Percentiles rank a stretch among this genome's conserved stretches.
Conservation (phyloP, 139 green algal genomes). For the Chlorella sp. region DNA sequence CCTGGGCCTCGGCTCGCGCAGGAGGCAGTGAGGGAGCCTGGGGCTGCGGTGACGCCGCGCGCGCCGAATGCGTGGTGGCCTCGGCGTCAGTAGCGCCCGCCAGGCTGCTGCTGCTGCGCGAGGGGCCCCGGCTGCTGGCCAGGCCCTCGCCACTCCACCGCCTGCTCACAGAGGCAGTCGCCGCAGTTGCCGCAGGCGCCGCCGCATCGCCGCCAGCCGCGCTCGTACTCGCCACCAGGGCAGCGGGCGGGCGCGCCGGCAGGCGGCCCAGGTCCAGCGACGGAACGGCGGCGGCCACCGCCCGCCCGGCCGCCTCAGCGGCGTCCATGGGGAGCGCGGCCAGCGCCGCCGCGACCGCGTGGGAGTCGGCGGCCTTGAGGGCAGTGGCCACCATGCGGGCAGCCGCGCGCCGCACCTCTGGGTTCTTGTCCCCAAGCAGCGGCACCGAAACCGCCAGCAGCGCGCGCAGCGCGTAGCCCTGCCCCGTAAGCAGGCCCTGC, state of each 20-base stretch:
- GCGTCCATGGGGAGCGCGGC: constrained; percentile 26
- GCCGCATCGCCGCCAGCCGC: too few species aligned
- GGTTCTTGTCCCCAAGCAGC: constrained; percentile 53
- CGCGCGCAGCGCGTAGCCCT: constrained; percentile 11
- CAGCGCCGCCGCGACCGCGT: constrained; percentile 20
- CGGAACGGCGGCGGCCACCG: constrained; percentile 22
- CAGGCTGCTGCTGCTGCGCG: neutral
- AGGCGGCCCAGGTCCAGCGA: neutral
- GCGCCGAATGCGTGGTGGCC: neutral
- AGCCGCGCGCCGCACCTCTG: constrained; percentile 54
- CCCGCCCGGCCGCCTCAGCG: constrained; percentile 35
- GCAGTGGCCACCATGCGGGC: constrained; percentile 32
- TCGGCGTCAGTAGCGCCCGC: constrained; percentile 19
- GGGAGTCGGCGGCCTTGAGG: constrained; percentile 17
- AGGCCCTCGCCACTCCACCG: constrained; percentile 20
- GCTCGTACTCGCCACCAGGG: too few species aligned
- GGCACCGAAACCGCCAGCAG: constrained; percentile 41
- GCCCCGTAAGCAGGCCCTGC: neutral
- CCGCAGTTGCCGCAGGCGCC: neutral
- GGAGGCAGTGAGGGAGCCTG: neutral
- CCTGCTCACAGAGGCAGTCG: constrained; percentile 1
- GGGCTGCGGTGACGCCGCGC: neutral
- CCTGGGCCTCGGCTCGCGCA: neutral
- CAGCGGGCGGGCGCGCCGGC: neutral
- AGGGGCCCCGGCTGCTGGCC: neutral